These are phyloP conservation scores for Eutrema japonicum DNA, from an alignment of 345 rosid species.

Conservation along the genomic window DNA sequence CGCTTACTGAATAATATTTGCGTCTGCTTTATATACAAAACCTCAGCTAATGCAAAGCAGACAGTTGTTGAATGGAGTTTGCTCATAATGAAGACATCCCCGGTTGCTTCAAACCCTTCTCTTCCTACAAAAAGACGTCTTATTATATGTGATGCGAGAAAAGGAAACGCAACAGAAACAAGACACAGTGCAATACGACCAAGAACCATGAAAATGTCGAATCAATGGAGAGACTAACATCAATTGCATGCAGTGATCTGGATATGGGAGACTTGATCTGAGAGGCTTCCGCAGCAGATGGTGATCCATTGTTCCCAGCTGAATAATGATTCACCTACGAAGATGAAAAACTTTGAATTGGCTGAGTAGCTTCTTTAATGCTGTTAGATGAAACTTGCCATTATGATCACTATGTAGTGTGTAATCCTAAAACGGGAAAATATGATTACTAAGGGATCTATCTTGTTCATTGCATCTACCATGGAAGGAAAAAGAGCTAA, in stretches of 20 bases:
- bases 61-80: conserved; percentile 14
- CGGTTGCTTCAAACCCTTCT: conserved; percentile 38
- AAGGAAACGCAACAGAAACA: conserved; percentile 10
- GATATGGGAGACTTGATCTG: conserved; percentile 53
- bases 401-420: conserved; percentile 18
- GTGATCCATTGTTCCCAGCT: conserved; percentile 53
- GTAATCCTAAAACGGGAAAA: neutral
- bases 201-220: conserved; percentile 6
- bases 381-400: conserved; percentile 4
- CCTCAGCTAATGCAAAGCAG: conserved; percentile 22
- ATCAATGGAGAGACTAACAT: conserved; percentile 52
- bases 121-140: conserved; percentile 33
- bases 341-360: neutral
- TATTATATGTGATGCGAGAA: conserved; percentile 2
- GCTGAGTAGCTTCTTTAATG: neutral
- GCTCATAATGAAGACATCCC: conserved; percentile 36
- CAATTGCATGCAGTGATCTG: conserved; percentile 56
- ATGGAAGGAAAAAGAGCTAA: conserved; percentile 4
- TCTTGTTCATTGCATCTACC: conserved; percentile 25
- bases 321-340: conserved; percentile 43
- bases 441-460: conserved; percentile 2
- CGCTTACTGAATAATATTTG: neutral
- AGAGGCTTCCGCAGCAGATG: conserved; percentile 58
- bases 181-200: conserved; percentile 2
- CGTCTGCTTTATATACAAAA: conserved; percentile 20